Evolutionary conservation across 2,329 filamentous ascomycete species (phyloP).

Genomic region (Elsinoe australis): DNA sequence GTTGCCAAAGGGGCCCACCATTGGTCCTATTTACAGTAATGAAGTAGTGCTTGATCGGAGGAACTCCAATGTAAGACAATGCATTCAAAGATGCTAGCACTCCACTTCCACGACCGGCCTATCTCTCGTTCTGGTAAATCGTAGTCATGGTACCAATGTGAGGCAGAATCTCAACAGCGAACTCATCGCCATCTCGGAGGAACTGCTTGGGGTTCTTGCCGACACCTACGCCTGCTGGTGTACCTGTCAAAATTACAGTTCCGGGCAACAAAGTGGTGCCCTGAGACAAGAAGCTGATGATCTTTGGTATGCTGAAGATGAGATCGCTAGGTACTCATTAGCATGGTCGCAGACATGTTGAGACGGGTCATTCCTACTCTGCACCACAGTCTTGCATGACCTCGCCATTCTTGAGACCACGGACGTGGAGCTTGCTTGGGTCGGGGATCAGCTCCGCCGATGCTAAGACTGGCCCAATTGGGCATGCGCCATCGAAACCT

Average conservation of each 20-base stretch:
- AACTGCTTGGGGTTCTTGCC: slow-evolving; percentile 35
- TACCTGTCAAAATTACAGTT: slow-evolving; percentile 39
- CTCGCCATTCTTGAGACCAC: slow-evolving; percentile 37
- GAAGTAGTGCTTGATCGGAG: too few relatives aligned
- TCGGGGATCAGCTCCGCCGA: slow-evolving; percentile 16
- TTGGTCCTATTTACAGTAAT: too few relatives aligned
- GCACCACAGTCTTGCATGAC: slow-evolving; percentile 44
- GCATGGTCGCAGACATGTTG: neutral
- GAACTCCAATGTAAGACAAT: neutral
- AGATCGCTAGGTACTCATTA: slow-evolving; percentile 38
- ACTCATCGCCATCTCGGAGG: slow-evolving; percentile 41
- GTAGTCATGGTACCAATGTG: slow-evolving; percentile 44
- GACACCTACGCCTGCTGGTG: slow-evolving; percentile 37
- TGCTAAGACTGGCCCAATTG: slow-evolving; percentile 36
- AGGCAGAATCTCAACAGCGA: slow-evolving; percentile 43
- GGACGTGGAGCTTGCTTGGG: slow-evolving; percentile 45
- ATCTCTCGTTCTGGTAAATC: slow-evolving; percentile 32
- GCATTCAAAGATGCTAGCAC: neutral
- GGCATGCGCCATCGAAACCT: slow-evolving; percentile 51
- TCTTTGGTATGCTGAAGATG: slow-evolving; percentile 46
- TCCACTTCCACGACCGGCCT: neutral
- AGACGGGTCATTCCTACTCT: slow-evolving; percentile 30
- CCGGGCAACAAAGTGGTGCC: slow-evolving; percentile 38
- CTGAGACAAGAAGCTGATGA: slow-evolving; percentile 35
- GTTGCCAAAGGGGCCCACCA: too few relatives aligned